Evolutionary conservation across 2,329 filamentous ascomycete species (phyloP), one percentile per base, ranked within the genome.

Genomic region (Davidsoniella eucalypti): DNA sequence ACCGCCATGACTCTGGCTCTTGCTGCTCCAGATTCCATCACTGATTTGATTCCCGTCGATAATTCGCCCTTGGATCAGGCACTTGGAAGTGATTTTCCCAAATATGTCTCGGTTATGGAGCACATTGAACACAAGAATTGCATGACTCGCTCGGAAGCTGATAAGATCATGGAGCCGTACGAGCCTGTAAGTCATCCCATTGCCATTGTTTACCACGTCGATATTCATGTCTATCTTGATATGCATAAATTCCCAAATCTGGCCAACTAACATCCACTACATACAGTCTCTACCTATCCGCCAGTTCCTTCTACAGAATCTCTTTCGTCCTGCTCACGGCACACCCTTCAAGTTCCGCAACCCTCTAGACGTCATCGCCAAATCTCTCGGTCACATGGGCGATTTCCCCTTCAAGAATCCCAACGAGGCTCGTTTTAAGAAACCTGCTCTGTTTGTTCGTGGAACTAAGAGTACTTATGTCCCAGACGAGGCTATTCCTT

Each of bases 251-350:
- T 16, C 4, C 38, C 16, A 42, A 14, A 33, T 10, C 9, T 18
- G 8, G 26, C 21, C 16, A 12, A 41, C 42, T 33, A 16, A 45
- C 21, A 21, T 25, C 41, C 44, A 23, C 16, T 43, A 40, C 10
- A 18, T 17, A 4, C 14, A 79, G 70, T 78, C 81, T 12, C 64
- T 93, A 4, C 69, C 80, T 0, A 82, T 98, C 56, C 81, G 92
- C 2, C 88, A 95, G 61, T 98, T 96, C 63, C 74, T 98, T 14
- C 75, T 98, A 1, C 86, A 84, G 9, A 98, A 96, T 61, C 69
- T 96, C 38, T 65, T 82, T 56, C 76, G 80, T 4, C 69, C 71
- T 0, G 39, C 57, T 7, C 65, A 63, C 14, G 66, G 71, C 47
- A 69, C 73, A 29, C 69, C 69, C 2, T 74, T 83, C 58, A 80